A percentile compares a stretch with the other conserved stretches of the same genome.
Evolutionary conservation across 208 protist genomes (phyloP).

Genomic region (Trypanosoma congolense): DNA sequence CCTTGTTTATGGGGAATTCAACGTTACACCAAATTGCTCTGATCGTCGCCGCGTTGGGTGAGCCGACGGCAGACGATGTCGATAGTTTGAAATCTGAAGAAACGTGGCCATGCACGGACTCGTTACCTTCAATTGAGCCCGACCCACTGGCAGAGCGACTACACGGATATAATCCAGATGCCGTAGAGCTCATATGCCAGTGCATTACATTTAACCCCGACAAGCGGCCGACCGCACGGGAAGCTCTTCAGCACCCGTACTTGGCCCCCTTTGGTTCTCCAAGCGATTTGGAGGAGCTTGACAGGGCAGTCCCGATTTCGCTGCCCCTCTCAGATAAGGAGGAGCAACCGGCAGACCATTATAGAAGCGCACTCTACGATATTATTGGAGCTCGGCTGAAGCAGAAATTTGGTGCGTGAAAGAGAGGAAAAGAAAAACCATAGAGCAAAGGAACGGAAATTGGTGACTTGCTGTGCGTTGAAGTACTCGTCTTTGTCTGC

Average conservation of each 20-base stretch:
- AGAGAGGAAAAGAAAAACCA: no score
- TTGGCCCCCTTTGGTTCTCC: constrained; percentile 58
- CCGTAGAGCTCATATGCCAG: constrained; percentile 77
- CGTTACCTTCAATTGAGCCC: constrained; percentile 40
- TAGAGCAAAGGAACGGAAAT: no score
- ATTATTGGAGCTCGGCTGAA: constrained; percentile 41
- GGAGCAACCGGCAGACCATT: constrained; percentile 57
- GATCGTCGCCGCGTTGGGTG: constrained; percentile 89
- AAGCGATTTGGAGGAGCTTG: constrained; percentile 44
- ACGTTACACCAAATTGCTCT: constrained; percentile 95
- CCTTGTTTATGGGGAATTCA: constrained; percentile 93
- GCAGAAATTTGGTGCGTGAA: constrained; percentile 2
- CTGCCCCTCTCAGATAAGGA: constrained; percentile 67
- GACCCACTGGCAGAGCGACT: constrained; percentile 66
- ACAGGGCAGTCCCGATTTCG: constrained; percentile 28
- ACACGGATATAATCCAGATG: constrained; percentile 60
- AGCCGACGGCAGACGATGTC: constrained; percentile 85
- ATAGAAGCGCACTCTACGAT: constrained; percentile 64
- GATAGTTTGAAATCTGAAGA: constrained; percentile 87
- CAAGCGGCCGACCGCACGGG: constrained; percentile 69
- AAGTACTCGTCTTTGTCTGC: no score
- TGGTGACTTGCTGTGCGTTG: no score
- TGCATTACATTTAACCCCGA: constrained; percentile 88
- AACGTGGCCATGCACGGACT: constrained; percentile 81
- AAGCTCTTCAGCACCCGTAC: constrained; percentile 89